These are phyloP conservation scores for Naumovozyma castellii DNA, from an alignment of 805 yeast species.

Conservation along the genomic window DNA sequence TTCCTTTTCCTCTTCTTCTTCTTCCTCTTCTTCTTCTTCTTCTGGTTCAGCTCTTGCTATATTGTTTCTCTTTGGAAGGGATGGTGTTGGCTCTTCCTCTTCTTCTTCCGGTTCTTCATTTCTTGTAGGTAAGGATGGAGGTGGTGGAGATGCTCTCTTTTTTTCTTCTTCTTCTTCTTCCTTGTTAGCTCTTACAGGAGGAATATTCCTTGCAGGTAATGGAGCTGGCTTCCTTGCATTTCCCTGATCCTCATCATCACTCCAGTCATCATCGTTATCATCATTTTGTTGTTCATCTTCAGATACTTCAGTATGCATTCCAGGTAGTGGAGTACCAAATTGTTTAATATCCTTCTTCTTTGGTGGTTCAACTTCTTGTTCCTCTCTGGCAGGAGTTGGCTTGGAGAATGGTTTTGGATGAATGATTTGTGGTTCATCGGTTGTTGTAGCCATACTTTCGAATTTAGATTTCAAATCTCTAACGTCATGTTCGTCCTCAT, in stretches of 20 bases:
- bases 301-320: slow-evolving; percentile 23
- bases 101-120: slow-evolving; percentile 11
- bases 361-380: slow-evolving; percentile 8
- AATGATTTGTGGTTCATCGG: slow-evolving; percentile 23
- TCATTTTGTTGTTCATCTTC: slow-evolving; percentile 17
- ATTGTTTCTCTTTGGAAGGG: slow-evolving; percentile 8
- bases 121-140: slow-evolving; percentile 11
- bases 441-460: slow-evolving; percentile 20
- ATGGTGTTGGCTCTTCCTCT: slow-evolving; percentile 10
- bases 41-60: slow-evolving; percentile 7
- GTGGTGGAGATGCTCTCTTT: slow-evolving; percentile 20
- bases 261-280: slow-evolving; percentile 17
- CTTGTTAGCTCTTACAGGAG: slow-evolving; percentile 3
- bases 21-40: slow-evolving; percentile 20
- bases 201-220: slow-evolving; percentile 8
- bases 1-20: slow-evolving; percentile 16
- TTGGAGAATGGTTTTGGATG: slow-evolving; percentile 20
- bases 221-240: not conserved
- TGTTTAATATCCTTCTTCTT: slow-evolving; percentile 14
- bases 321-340: slow-evolving; percentile 28
- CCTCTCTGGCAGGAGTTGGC: slow-evolving; percentile 5
- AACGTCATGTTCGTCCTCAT: slow-evolving; percentile 24
- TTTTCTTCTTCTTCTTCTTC: slow-evolving; percentile 10
- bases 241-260: slow-evolving; percentile 18
- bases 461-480: slow-evolving; percentile 32